phyloP scores from a whole-genome alignment of 805 yeast species.

The Zygoascus flipseniorum region DNA sequence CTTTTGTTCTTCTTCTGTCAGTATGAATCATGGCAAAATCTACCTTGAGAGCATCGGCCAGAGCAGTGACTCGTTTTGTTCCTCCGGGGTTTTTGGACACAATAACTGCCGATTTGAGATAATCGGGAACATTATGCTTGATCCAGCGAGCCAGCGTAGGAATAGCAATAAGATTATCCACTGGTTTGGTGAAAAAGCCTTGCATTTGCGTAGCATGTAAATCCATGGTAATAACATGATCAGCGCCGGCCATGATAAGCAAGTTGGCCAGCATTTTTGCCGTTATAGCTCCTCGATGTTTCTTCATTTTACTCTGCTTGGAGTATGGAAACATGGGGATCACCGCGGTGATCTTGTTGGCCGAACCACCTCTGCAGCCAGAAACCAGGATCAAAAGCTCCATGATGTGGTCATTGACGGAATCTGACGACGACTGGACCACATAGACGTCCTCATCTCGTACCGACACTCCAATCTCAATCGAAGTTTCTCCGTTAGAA shows the following conservation, averaged over 20 bases:
- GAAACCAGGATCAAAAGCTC: constrained; percentile 86
- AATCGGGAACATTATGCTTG: constrained; percentile 77
- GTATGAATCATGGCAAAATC: constrained; percentile 99
- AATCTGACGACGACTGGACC: constrained; percentile 84
- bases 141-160: constrained; percentile 97
- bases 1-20: constrained; percentile 86
- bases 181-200: constrained; percentile 96
- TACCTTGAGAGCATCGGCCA: constrained; percentile 93
- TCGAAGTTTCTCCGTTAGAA: constrained; percentile 96
- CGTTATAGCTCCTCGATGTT: constrained; percentile 97
- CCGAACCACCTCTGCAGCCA: constrained; percentile 97
- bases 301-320: constrained; percentile 96
- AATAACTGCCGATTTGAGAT: constrained; percentile 75
- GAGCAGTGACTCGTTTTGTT: constrained; percentile 92
- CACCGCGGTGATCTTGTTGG: constrained; percentile 94
- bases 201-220: constrained; percentile 97
- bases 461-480: constrained; percentile 88
- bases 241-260: constrained; percentile 97
- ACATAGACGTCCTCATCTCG: constrained; percentile 96
- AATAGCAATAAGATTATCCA: constrained; percentile 92
- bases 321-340: constrained; percentile 97
- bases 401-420: constrained; percentile 89
- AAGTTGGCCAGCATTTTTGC: constrained; percentile 95
- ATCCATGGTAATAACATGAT: constrained; percentile 97
- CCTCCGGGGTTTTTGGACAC: constrained; percentile 99